These are phyloP conservation scores for Sporothrix luriei DNA, from an alignment of 2,329 filamentous ascomycete species.

Conservation along the genomic window DNA sequence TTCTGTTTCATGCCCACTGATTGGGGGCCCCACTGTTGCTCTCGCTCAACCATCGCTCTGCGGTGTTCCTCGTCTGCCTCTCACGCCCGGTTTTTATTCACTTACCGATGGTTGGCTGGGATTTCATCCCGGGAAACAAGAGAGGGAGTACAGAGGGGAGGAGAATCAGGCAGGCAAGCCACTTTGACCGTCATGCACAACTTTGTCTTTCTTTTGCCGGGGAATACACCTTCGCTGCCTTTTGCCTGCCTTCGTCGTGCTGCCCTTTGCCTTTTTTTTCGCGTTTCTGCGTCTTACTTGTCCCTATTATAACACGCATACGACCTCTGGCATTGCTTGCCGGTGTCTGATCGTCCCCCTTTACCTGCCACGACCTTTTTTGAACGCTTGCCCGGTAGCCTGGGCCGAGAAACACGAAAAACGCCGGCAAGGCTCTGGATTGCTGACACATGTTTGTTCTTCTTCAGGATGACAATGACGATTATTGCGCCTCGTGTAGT, in stretches of 20 bases:
- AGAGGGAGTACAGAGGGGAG: not conserved
- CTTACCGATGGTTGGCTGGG: constrained; percentile 29
- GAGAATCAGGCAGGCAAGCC: constrained; percentile 5
- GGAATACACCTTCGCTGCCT: not conserved
- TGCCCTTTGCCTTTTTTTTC: not conserved
- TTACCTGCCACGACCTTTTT: constrained; percentile 10
- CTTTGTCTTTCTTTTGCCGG: constrained; percentile 27
- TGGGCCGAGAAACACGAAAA: not conserved
- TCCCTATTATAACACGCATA: constrained; percentile 5
- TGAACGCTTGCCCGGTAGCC: not conserved
- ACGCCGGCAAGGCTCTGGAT: not conserved
- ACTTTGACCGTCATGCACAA: not conserved
- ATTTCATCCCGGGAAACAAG: constrained; percentile 3
- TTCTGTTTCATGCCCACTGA: constrained; percentile 33
- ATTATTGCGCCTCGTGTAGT: constrained; percentile 84
- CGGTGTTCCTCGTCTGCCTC: not conserved
- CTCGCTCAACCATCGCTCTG: constrained; percentile 17
- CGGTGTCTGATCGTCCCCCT: constrained; percentile 29
- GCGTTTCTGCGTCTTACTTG: not conserved
- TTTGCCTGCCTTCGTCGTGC: not conserved
- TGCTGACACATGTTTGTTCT: constrained; percentile 18
- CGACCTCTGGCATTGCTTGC: not conserved
- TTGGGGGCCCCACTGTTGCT: constrained; percentile 32
- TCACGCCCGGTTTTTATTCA: constrained; percentile 19
- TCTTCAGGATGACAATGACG: constrained; percentile 73